Conservation (phyloP, 2,329 filamentous ascomycete species). For the Microcyclospora pomicola region DNA sequence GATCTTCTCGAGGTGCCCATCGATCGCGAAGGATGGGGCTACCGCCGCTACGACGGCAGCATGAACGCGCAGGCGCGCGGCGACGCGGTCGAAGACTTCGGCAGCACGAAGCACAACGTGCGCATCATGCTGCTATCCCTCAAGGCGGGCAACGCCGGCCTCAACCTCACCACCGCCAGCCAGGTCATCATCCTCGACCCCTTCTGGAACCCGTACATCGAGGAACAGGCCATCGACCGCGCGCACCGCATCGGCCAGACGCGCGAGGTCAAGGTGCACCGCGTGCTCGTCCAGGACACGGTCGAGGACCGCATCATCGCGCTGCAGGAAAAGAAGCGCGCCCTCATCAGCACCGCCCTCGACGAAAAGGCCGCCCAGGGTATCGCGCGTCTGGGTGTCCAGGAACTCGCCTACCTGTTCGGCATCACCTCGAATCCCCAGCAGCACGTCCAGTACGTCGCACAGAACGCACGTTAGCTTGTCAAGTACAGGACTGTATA, state of each 20-base stretch:
- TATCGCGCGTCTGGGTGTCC: constrained; percentile 50
- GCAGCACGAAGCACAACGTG: constrained; percentile 42
- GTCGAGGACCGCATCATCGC: constrained; percentile 77
- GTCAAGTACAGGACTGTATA: too few species aligned
- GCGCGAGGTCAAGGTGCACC: constrained; percentile 61
- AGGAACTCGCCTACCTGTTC: constrained; percentile 60
- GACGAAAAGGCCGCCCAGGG: constrained; percentile 58
- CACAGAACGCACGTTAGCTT: constrained; percentile 1
- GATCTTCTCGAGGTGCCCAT: constrained; percentile 66
- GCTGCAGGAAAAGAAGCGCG: constrained; percentile 65
- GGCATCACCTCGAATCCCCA: constrained; percentile 22
- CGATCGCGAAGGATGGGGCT: constrained; percentile 40
- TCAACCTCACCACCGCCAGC: constrained; percentile 72
- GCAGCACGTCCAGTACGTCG: constrained; percentile 11
- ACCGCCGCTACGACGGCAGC: constrained; percentile 61
- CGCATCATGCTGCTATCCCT: constrained; percentile 63
- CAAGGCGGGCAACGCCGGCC: constrained; percentile 69
- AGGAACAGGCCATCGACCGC: constrained; percentile 83
- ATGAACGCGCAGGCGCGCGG: constrained; percentile 56
- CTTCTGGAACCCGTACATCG: constrained; percentile 89
- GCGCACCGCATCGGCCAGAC: constrained; percentile 78
- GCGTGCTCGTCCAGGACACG: constrained; percentile 60
- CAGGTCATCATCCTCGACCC: constrained; percentile 85
- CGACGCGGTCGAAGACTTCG: constrained; percentile 53
- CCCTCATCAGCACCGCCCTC: constrained; percentile 63